These are phyloP conservation scores for Pilobolus umbonatus DNA, from an alignment of 192 early-diverging fungal genomes.

Conservation along the genomic window DNA sequence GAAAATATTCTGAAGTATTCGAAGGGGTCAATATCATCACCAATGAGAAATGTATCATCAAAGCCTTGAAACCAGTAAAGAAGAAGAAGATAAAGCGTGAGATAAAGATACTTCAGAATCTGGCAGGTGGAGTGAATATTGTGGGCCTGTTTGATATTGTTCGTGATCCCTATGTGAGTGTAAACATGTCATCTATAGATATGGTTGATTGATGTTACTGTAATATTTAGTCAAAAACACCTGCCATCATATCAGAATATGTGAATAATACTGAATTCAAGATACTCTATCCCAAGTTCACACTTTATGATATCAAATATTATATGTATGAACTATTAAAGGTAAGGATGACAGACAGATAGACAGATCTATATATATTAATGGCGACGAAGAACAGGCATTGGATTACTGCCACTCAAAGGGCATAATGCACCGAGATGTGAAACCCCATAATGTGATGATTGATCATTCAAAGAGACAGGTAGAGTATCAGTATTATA, in stretches of 20 bases:
- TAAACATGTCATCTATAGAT: constrained; percentile 5
- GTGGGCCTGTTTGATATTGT: constrained; percentile 92
- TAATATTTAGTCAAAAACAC: constrained; percentile 77
- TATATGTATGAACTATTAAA: constrained; percentile 97
- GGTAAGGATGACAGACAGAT: constrained; percentile 31
- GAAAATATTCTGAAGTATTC: constrained; percentile 99
- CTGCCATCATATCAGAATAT: constrained; percentile 94
- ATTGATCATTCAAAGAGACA: constrained; percentile 95
- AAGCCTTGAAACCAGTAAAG: constrained; percentile 99
- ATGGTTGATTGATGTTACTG: neutral
- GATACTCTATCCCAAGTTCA: constrained; percentile 88
- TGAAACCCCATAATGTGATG: constrained; percentile 99
- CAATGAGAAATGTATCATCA: constrained; percentile 91
- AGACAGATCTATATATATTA: neutral
- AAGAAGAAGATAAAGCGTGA: constrained; percentile 99
- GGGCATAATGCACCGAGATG: constrained; percentile 99
- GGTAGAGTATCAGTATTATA: constrained; percentile 21
- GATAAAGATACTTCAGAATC: constrained; percentile 98
- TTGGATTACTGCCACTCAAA: constrained; percentile 97
- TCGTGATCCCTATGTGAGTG: constrained; percentile 78
- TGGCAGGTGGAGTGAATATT: constrained; percentile 92
- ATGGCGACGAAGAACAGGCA: constrained; percentile 48
- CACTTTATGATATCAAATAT: constrained; percentile 92
- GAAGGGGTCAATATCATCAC: constrained; percentile 93
- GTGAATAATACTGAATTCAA: constrained; percentile 99